Conservation (phyloP, 257 asterid genomes). For the Solanum clarkiae region DNA sequence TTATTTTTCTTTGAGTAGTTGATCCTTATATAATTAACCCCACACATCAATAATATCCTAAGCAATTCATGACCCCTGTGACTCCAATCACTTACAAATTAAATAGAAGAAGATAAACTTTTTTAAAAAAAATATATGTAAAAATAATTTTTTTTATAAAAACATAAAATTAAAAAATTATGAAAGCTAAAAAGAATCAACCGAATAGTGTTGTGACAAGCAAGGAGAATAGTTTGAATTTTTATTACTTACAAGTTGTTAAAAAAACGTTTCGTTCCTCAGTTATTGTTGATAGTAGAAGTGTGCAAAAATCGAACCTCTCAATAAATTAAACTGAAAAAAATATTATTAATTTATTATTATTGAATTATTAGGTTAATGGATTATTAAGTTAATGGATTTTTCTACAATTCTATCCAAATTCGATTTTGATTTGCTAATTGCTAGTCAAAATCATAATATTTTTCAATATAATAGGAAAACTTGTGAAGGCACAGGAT, state of each 20-base stretch:
- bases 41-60: background rate
- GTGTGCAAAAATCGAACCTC: no score
- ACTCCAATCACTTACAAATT: background rate
- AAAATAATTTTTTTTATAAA: no score
- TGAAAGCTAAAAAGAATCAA: no score
- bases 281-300: background rate
- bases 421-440: no score
- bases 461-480: no score
- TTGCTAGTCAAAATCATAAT: background rate
- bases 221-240: background rate
- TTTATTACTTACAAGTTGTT: background rate
- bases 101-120: no score
- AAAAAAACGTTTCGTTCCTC: background rate
- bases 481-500: background rate
- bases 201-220: background rate
- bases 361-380: no score
- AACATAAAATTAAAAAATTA: no score
- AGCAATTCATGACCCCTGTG: background rate
- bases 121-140: no score
- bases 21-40: background rate
- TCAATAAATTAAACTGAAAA: no score
- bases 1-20: background rate
- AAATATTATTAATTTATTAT: no score
- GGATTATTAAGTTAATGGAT: no score
- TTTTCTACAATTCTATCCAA: background rate